Percentiles rank a stretch among this genome's conserved stretches.
phyloP scores from a whole-genome alignment of 805 yeast species.

The Sporopachydermia lactativora region DNA sequence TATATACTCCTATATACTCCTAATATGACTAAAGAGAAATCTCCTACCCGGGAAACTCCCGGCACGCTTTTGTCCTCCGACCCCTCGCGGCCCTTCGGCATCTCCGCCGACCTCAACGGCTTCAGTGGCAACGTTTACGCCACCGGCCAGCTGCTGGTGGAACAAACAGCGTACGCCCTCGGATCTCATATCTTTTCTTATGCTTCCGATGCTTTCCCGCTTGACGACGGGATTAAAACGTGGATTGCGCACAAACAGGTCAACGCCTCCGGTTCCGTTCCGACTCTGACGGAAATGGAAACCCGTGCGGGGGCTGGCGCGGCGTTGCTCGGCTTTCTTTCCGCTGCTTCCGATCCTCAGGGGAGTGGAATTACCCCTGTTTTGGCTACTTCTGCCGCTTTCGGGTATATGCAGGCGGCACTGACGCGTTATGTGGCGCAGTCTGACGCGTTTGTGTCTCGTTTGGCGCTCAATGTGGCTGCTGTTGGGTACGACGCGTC shows the following conservation, averaged over 20 bases:
- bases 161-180: conserved; percentile 38
- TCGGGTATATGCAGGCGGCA: conserved; percentile 53
- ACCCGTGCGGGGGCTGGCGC: conserved; percentile 77
- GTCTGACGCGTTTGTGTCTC: conserved; percentile 25
- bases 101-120: conserved; percentile 40
- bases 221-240: conserved; percentile 42
- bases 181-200: conserved; percentile 51
- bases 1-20: not conserved
- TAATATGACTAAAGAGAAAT: not conserved
- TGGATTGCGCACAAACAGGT: conserved; percentile 43
- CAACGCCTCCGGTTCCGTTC: conserved; percentile 44
- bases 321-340: conserved; percentile 58
- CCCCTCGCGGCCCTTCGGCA: conserved; percentile 41
- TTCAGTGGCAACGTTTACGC: conserved; percentile 35
- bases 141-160: conserved; percentile 38
- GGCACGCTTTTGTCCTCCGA: conserved; percentile 24
- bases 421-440: conserved; percentile 25
- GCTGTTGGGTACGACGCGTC: conserved; percentile 56
- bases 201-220: conserved; percentile 45
- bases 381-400: conserved; percentile 52
- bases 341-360: conserved; percentile 11
- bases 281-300: conserved; percentile 42
- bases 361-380: conserved; percentile 23
- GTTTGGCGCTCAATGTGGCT: conserved; percentile 60
- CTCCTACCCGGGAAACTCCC: conserved; percentile 2